Evolutionary conservation across 1,139 yeast species (phyloP), one percentile per base, ranked within the genome.

Genomic region (Geotrichum carabidarum): DNA sequence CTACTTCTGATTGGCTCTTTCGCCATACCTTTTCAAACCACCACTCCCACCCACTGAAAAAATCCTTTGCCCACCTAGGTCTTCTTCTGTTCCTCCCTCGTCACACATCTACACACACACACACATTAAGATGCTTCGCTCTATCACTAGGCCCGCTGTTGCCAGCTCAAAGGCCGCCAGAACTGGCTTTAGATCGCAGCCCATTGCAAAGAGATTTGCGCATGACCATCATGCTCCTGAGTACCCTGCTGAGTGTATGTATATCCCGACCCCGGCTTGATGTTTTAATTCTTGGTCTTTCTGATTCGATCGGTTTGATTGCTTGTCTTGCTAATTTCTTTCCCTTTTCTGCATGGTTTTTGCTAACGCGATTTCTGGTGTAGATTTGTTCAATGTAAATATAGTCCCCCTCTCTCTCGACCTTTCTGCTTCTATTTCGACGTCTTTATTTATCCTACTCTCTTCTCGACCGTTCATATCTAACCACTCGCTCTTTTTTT

Each of bases 161-260:
- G 14, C 37, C 15, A 27, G 36, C 35, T 34, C 31, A 22, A 40
- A 44, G 22, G 18, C 50, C 7, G 47, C 44, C 30, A 49, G 36
- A 18, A 17, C 41, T 48, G 37, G 30, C 44, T 50, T n/a, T 38
- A 44, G 34, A 30, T 9, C 50, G 14, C 50, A 47, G 42, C 7
- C 49, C 18, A 15, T 48, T 15, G 18, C 35, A 5, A 53, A 48
- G 44, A 43, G 56, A 42, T 49, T 53, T 31, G 30, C 44, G 15
- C 55, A 53, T 37, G 49, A 38, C 37, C 53, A 50, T 40, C 53
- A 53, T 22, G 51, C 48, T 43, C 52, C 47, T 12, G 56, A 53
- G 30, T 49, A 53, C 48, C 56, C 56, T 9, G 38, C 53, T n/a
- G 53, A 53, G 44, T 41, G 48, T 42, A 43, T 34, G 52, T 49